These are phyloP conservation scores for Colletotrichum spinosum DNA, from an alignment of 2,329 filamentous ascomycete species.

Conservation along the genomic window DNA sequence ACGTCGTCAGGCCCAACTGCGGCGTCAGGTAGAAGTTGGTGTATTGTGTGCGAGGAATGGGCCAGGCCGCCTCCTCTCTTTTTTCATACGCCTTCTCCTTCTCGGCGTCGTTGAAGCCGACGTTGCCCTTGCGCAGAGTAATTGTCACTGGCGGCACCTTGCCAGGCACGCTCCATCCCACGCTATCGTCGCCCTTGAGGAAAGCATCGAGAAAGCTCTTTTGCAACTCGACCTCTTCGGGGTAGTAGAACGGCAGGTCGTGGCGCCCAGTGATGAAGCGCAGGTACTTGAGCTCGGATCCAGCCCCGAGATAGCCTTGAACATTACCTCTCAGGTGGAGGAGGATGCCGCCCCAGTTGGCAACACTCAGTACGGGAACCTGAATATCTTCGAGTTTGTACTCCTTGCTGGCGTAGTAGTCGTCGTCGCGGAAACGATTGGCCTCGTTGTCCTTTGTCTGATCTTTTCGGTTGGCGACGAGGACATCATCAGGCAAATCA, in stretches of 20 bases:
- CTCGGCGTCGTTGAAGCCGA: constrained; percentile 73
- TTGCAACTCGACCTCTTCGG: constrained; percentile 76
- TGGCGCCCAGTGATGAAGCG: constrained; percentile 78
- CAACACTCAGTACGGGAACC: constrained; percentile 74
- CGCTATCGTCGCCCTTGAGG: constrained; percentile 73
- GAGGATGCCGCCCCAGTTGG: constrained; percentile 78
- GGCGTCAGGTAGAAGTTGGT: constrained; percentile 70
- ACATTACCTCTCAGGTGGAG: constrained; percentile 78
- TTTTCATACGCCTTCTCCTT: constrained; percentile 67
- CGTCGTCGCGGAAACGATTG: constrained; percentile 70
- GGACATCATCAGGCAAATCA: constrained; percentile 64
- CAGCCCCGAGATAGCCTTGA: constrained; percentile 71
- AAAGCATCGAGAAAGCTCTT: constrained; percentile 77
- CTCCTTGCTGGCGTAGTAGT: constrained; percentile 74
- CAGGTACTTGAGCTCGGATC: constrained; percentile 75
- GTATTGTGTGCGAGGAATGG: constrained; percentile 73
- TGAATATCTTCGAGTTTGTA: constrained; percentile 74
- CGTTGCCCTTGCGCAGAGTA: constrained; percentile 73
- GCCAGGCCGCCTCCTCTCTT: constrained; percentile 73
- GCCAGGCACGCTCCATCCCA: constrained; percentile 69
- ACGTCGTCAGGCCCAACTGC: constrained; percentile 52
- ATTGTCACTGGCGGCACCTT: constrained; percentile 71
- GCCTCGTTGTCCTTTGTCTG: constrained; percentile 59
- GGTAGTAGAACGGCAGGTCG: constrained; percentile 79
- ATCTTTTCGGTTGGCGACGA: constrained; percentile 60